phyloP scores from a whole-genome alignment of 176 grass and related monocot species.

The Musa beccarii region DNA sequence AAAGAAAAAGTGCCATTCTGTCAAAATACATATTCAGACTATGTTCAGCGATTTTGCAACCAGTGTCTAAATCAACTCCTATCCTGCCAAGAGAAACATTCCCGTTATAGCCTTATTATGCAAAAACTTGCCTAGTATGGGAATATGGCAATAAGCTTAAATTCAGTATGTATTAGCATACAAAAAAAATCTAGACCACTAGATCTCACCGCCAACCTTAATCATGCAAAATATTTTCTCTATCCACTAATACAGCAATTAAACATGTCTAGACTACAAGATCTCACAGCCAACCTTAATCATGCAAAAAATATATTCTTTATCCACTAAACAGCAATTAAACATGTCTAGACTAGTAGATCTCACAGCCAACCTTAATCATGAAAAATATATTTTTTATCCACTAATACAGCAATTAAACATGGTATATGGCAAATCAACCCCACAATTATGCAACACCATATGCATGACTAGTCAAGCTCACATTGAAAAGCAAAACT shows the following conservation, averaged over 20 bases:
- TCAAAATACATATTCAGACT: no score
- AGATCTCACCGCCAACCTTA: neutral
- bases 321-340: neutral
- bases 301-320: neutral
- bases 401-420: neutral
- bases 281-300: neutral
- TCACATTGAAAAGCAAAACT: neutral
- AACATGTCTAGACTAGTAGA: neutral
- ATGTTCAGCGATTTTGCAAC: no score
- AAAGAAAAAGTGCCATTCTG: no score
- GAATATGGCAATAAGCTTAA: neutral
- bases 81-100: no score
- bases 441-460: neutral
- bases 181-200: neutral
- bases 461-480: no score
- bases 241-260: neutral
- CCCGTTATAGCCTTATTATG: no score
- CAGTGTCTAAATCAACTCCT: no score
- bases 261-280: neutral
- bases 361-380: neutral
- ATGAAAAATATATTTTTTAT: neutral
- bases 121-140: no score
- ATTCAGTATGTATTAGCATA: neutral
- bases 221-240: neutral
- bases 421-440: neutral